Percentiles rank a stretch among this genome's conserved stretches.
These are phyloP conservation scores for Bertia moriformis DNA, from an alignment of 2,329 filamentous ascomycete genomes.

Conservation along the genomic window DNA sequence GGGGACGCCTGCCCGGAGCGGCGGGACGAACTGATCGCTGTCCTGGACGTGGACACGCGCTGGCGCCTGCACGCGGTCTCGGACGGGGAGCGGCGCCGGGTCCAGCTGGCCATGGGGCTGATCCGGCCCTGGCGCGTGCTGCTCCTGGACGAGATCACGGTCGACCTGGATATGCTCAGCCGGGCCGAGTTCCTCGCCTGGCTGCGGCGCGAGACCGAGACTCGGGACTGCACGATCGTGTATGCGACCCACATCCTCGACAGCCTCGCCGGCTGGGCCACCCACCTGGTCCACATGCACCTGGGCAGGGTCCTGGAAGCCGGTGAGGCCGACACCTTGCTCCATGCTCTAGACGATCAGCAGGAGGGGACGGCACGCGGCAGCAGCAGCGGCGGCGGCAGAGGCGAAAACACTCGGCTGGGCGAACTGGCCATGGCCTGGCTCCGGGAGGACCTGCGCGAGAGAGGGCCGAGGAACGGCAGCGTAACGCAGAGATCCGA, in stretches of 20 bases:
- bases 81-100: constrained; percentile 78
- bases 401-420: constrained; percentile 74
- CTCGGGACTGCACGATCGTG: constrained; percentile 73
- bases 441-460: constrained; percentile 67
- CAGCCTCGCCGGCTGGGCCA: constrained; percentile 87
- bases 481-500: constrained; percentile 40
- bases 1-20: constrained; percentile 70
- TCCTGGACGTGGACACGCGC: constrained; percentile 77
- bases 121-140: constrained; percentile 82
- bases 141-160: constrained; percentile 89
- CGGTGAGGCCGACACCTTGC: constrained; percentile 59
- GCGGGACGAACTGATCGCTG: constrained; percentile 70
- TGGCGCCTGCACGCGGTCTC: constrained; percentile 96
- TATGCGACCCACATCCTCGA: constrained; percentile 97
- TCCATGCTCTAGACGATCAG: constrained; percentile 33
- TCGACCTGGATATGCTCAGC: constrained; percentile 80
- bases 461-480: constrained; percentile 61
- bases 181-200: constrained; percentile 75
- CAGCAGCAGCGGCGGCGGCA: constrained; percentile 17
- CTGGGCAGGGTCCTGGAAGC: constrained; percentile 76
- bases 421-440: constrained; percentile 79
- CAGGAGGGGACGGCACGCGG: constrained; percentile 19
- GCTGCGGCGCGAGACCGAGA: constrained; percentile 74
- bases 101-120: constrained; percentile 92
- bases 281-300: constrained; percentile 91